Evolutionary conservation across 208 protist genomes (phyloP), one percentile per base, ranked within the genome.

Genomic region (Blechomonas ayalai): DNA sequence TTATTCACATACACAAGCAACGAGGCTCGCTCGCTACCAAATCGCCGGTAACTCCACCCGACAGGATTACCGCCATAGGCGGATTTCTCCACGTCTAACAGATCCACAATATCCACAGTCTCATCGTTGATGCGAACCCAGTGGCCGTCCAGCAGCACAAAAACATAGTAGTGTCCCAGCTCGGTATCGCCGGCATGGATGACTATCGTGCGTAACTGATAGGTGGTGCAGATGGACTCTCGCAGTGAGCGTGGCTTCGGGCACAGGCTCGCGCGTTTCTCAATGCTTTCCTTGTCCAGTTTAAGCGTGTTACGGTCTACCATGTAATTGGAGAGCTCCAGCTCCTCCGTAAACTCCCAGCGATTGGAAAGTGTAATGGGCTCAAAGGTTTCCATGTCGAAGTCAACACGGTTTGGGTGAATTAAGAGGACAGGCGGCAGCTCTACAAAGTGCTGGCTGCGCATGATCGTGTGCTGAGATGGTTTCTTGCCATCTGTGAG

Each of bases 151-250:
- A 76, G 60, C 33, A 61, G 73, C 8, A 90, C 67, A 52, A 74
- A 96, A 18, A 60, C 36, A 61, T 90, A 92, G 72, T 97, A 97
- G 68, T 97, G 92, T 8, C 92, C 92, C 33, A 70, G 72, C 15
- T 41, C 58, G 1, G 76, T 76, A 23, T 59, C 59, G 9, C 92
- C 92, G 37, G 70, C 64, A 61, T 97, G 92, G 3, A 90, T 71
- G 16, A 96, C 41, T 36, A 96, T 65, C 34, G 80, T 67, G 33
- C 79, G 85, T n/a, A 96, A 59, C 38, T 65, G 64, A 51, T 96
- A 94, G n/a, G 32, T 39, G 34, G 22, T 58, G 18, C 15, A 61
- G 37, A 16, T 42, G 39, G n/a, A 45, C 25, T 13, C 35, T 42
- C 7, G 27, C 23, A 1, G 36, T 26, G 27, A 60, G 5, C 28